Evolutionary conservation across 2,329 filamentous ascomycete species (phyloP), one percentile per base, ranked within the genome.

Genomic region (Lojkania enalia): DNA sequence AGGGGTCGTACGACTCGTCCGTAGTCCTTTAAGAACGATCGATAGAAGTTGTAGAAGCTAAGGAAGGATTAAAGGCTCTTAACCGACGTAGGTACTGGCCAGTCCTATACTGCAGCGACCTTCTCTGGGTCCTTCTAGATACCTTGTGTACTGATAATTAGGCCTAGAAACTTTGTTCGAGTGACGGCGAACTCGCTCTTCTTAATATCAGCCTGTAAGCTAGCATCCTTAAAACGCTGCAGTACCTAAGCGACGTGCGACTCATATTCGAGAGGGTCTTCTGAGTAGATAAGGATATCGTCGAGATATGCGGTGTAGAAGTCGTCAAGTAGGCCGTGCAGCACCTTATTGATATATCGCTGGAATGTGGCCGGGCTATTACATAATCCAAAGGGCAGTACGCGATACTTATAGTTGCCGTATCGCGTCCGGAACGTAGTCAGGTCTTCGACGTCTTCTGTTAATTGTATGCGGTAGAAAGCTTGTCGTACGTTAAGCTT

Each of bases 11-110:
- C 43, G 1, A 49, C 23, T 4, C 14, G 2, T 9, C 21, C 15
- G 35, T 25, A 67, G 3, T 49, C 29, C 5, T 51, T 20, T 12
- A 70, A 60, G 37, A 69, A 69, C 6, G 48, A 25, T 4, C 59
- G 44, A 46, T 71, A 70, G 43, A 64, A 70, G 31, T 70, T 69
- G 3, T 42, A 48, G 33, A 71, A 67, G 7, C 63, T 58, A n/a
- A 70, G 15, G 43, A 70, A 69, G 1, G 31, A 41, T 46, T 56
- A 50, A 2, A 60, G 53, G 14, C 49, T 51, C 20, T 51, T 52
- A 2, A 61, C 39, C 4, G 13, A 55, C 5, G 4, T 46, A 4
- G 52, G 62, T 14, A 6, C 27, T 32, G 37, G 4, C 63, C 51
- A 70, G 4, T 63, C 32, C 2, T 13, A 2, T 20, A 61, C 51